These are phyloP conservation scores for Cocos nucifera DNA, from an alignment of 176 grass and related monocot species.

Conservation along the genomic window DNA sequence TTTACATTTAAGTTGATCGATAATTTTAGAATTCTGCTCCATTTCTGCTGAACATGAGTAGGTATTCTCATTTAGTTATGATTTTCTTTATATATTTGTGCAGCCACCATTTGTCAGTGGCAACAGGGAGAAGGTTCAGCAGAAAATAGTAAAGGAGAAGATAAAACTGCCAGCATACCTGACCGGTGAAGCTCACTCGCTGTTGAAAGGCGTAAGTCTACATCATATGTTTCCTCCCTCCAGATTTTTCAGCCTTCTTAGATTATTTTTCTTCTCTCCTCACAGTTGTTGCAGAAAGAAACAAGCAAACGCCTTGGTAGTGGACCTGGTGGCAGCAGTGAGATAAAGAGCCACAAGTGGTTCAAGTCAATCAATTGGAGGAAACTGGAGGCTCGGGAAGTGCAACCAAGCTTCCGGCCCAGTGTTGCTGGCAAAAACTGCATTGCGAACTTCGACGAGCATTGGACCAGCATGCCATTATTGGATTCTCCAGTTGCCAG, in stretches of 20 bases:
- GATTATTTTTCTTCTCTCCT: background rate
- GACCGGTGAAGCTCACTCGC: constrained; percentile 81
- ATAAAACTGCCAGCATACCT: constrained; percentile 73
- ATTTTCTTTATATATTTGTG: constrained; percentile 9
- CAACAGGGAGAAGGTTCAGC: constrained; percentile 84
- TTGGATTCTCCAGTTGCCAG: constrained; percentile 77
- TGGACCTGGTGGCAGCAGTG: constrained; percentile 45
- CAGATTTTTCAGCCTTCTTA: background rate
- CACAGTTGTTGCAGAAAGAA: constrained; percentile 86
- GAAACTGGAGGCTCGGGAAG: constrained; percentile 58
- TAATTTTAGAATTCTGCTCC: too few relatives aligned
- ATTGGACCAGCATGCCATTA: constrained; percentile 88
- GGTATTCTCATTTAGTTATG: too few relatives aligned
- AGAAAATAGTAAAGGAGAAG: constrained; percentile 93
- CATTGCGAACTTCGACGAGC: constrained; percentile 73
- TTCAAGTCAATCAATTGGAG: constrained; percentile 92
- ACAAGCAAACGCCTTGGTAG: constrained; percentile 60
- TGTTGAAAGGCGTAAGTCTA: constrained; percentile 85
- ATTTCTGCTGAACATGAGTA: too few relatives aligned
- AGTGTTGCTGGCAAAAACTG: constrained; percentile 75
- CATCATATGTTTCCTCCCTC: constrained; percentile 3
- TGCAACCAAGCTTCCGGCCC: constrained; percentile 84
- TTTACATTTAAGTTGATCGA: too few relatives aligned
- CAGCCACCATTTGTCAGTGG: constrained; percentile 86
- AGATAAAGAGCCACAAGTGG: constrained; percentile 95